These are phyloP conservation scores for Imleria badia DNA, from an alignment of 768 basidiomycete genomes.

Conservation along the genomic window DNA sequence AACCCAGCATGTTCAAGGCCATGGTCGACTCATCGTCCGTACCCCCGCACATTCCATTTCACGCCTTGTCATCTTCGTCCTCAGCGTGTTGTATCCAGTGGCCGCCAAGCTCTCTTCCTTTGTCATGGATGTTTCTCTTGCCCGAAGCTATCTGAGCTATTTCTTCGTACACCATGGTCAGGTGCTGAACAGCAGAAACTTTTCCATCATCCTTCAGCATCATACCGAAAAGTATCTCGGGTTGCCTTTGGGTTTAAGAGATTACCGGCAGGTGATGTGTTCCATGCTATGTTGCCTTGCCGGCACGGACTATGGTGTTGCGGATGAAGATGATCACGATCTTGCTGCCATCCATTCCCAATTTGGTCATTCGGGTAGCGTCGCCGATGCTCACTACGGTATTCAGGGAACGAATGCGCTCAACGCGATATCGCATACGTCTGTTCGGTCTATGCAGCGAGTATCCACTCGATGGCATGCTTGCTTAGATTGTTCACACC, in stretches of 20 bases:
- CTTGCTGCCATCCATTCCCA: not conserved
- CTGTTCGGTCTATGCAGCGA: not conserved
- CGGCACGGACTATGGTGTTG: not conserved
- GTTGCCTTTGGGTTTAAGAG: not conserved
- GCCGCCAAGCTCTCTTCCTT: not conserved
- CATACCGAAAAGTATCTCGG: not conserved
- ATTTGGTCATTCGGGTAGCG: not conserved
- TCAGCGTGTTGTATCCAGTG: not conserved
- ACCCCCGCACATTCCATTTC: constrained; percentile 5
- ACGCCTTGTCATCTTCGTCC: not conserved
- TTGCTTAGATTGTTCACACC: not conserved
- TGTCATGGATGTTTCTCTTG: not conserved
- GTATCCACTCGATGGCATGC: constrained; percentile 3
- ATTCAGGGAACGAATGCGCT: not conserved
- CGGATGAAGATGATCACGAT: not conserved
- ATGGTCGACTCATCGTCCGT: constrained; percentile 5
- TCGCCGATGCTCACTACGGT: not conserved
- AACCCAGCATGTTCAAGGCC: constrained; percentile 6
- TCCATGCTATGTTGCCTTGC: not conserved
- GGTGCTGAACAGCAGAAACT: not conserved
- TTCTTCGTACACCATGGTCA: not conserved
- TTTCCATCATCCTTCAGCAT: not conserved
- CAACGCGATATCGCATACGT: not conserved
- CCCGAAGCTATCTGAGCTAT: not conserved
- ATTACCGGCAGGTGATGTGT: not conserved